These are phyloP conservation scores for Aspergillus quadricinctus DNA, from an alignment of 2,329 filamentous ascomycete genomes.

Conservation along the genomic window DNA sequence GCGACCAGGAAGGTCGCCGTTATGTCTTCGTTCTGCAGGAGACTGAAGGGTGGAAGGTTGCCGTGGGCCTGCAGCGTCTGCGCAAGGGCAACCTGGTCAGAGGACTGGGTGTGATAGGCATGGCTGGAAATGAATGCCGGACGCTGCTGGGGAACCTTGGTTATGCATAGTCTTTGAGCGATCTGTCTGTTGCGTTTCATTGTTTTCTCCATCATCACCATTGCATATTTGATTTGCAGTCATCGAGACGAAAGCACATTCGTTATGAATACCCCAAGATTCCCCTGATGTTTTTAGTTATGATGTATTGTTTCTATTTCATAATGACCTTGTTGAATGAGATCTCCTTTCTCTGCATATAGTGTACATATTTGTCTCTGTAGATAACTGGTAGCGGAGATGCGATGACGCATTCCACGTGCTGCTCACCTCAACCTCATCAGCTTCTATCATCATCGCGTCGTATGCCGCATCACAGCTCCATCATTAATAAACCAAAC, in stretches of 20 bases:
- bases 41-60: slow-evolving; percentile 60
- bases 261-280: slow-evolving; percentile 2
- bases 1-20: slow-evolving; percentile 57
- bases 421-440: background rate
- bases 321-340: background rate
- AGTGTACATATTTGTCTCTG: background rate
- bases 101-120: slow-evolving; percentile 46
- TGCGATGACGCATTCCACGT: background rate
- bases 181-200: background rate
- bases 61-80: slow-evolving; percentile 53
- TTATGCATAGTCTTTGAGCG: slow-evolving; percentile 5
- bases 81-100: slow-evolving; percentile 54
- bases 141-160: slow-evolving; percentile 18
- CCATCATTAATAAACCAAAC: background rate
- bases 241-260: background rate
- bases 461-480: background rate
- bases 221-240: too few species aligned
- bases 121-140: slow-evolving; percentile 15
- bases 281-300: slow-evolving; percentile 2
- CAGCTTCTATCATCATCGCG: background rate
- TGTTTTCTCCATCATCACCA: slow-evolving; percentile 9
- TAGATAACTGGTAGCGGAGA: background rate
- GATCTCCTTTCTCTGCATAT: background rate
- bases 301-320: background rate
- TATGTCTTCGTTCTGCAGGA: slow-evolving; percentile 59